Conservation (phyloP, 2,329 filamentous ascomycete species). For the Trichoderma sp. region DNA sequence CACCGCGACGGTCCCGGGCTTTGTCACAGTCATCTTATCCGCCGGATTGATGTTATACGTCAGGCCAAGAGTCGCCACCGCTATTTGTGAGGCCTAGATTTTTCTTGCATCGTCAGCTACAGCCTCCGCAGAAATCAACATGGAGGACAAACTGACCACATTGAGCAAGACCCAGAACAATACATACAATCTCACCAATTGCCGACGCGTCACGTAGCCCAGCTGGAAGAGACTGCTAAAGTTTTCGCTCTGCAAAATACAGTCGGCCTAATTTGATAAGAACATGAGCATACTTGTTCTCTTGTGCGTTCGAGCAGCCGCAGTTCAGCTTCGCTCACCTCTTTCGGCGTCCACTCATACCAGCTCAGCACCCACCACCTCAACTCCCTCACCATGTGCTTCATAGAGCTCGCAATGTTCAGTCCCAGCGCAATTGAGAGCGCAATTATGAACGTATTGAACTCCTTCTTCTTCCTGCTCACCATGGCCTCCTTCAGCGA, state of each 20-base stretch:
- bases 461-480: conserved; percentile 43
- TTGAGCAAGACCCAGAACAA: conserved; percentile 33
- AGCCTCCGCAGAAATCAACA: neutral
- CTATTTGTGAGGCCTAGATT: conserved; percentile 46
- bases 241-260: conserved; percentile 34
- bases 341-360: conserved; percentile 42
- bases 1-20: conserved; percentile 42
- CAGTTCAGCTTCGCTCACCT: conserved; percentile 39
- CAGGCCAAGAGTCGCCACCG: conserved; percentile 47
- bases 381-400: conserved; percentile 48
- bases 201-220: conserved; percentile 30
- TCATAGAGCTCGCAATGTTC: conserved; percentile 47
- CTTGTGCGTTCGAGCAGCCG: neutral
- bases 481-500: conserved; percentile 37
- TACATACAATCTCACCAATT: conserved; percentile 32
- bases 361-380: conserved; percentile 51
- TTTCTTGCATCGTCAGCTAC: neutral
- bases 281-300: neutral
- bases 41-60: conserved; percentile 48
- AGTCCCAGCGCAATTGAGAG: conserved; percentile 48
- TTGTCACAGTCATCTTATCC: conserved; percentile 39
- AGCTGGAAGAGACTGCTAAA: conserved; percentile 34
- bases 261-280: conserved; percentile 29
- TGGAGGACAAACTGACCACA: conserved; percentile 28
- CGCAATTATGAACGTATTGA: conserved; percentile 49